Conservation (phyloP, 306 rosid species). For the Begonia peltatifolia region DNA sequence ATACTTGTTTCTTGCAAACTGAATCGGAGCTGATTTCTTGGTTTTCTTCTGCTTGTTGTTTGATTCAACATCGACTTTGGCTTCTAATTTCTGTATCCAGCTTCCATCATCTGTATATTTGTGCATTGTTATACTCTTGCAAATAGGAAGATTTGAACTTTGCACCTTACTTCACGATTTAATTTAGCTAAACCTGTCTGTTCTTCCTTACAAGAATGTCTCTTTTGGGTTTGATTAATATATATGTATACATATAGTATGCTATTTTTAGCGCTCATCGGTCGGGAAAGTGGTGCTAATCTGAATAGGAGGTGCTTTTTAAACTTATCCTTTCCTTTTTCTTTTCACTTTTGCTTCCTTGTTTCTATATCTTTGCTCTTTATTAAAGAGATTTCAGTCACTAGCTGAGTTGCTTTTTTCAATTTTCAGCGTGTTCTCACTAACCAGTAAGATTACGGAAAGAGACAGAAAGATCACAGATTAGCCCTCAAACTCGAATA, state of each 20-base stretch:
- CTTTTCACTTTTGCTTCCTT: conserved; percentile 1
- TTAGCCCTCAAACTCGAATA: conserved; percentile 9
- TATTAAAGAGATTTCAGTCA: conserved; percentile 4
- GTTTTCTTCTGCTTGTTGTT: no score
- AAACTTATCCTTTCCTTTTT: neutral
- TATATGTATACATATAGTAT: no score
- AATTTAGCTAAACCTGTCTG: no score
- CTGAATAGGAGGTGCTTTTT: conserved; percentile 5
- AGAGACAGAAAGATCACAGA: neutral
- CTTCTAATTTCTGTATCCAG: no score
- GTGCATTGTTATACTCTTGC: neutral
- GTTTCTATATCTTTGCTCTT: conserved; percentile 2
- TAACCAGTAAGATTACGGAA: no score
- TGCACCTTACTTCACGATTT: no score
- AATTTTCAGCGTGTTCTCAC: conserved; percentile 5
- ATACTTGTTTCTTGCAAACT: no score
- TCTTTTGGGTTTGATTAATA: no score
- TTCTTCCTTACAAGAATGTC: no score
- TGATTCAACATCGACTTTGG: no score
- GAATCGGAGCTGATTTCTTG: no score
- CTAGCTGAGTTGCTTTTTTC: conserved; percentile 7
- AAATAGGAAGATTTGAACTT: no score
- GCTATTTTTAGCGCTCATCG: neutral
- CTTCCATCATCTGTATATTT: neutral
- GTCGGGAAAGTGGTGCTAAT: neutral